phyloP scores from a whole-genome alignment of 2,329 filamentous ascomycete genomes.

The Thermoascus crustaceus region DNA sequence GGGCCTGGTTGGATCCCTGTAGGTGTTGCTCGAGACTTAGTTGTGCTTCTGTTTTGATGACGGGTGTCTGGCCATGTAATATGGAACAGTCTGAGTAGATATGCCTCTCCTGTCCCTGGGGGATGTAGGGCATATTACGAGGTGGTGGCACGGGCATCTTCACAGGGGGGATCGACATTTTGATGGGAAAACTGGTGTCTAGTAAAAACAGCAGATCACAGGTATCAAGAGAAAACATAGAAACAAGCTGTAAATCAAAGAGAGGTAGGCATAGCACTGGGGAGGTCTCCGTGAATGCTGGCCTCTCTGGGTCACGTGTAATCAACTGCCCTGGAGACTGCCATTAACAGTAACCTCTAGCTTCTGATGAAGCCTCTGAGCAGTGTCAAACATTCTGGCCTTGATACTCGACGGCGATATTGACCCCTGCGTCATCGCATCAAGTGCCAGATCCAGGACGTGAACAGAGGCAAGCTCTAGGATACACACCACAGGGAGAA shows the following conservation, averaged over 20 bases:
- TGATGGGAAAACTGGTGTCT: no score
- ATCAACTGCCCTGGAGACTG: neutral
- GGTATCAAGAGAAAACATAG: no score
- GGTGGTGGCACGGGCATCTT: no score
- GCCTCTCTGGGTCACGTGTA: neutral
- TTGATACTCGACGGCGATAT: neutral
- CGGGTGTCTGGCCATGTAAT: neutral
- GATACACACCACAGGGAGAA: neutral
- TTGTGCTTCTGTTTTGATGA: neutral
- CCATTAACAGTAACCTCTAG: neutral
- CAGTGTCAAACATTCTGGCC: neutral
- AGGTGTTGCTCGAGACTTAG: constrained; percentile 1
- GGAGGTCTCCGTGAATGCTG: neutral
- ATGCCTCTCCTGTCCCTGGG: neutral
- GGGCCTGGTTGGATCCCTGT: constrained; percentile 1
- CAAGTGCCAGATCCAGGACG: neutral
- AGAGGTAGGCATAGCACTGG: neutral
- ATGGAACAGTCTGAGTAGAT: neutral
- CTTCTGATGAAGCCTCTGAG: neutral
- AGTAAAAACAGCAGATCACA: no score
- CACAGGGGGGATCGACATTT: neutral
- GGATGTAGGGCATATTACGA: no score
- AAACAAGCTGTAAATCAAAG: neutral
- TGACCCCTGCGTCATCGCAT: neutral
- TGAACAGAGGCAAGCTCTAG: neutral